Evolutionary conservation across 768 basidiomycete genomes (phyloP).

Genomic region (Tylopilus sp.): DNA sequence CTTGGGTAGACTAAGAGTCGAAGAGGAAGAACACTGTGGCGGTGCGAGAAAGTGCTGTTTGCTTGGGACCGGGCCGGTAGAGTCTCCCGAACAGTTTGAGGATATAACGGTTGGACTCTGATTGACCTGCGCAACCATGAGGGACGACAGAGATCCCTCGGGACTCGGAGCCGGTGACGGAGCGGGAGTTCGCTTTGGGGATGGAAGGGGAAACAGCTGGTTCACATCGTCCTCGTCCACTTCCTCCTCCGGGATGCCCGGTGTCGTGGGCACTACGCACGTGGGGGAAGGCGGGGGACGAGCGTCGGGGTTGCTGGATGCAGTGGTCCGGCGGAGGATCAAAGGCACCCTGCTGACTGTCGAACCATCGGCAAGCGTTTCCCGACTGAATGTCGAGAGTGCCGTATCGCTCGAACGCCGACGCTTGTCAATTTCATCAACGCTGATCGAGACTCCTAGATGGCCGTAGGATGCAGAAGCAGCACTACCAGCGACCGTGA

Average conservation of each 20-base stretch:
- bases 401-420: conserved; percentile 42
- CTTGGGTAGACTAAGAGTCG: conserved; percentile 24
- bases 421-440: conserved; percentile 65
- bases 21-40: conserved; percentile 22
- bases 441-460: conserved; percentile 40
- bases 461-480: conserved; percentile 23
- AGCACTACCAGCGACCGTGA: conserved; percentile 29
- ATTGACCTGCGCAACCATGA: conserved; percentile 6
- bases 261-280: conserved; percentile 10
- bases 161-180: conserved; percentile 38
- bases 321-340: neutral
- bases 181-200: conserved; percentile 53
- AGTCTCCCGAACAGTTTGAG: conserved; percentile 20
- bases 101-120: neutral
- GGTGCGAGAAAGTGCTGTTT: conserved; percentile 20
- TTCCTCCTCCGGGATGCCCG: conserved; percentile 33
- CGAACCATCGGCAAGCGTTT: neutral
- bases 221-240: conserved; percentile 52
- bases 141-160: conserved; percentile 27
- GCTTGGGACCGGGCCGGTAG: neutral
- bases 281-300: conserved; percentile 13
- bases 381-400: neutral
- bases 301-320: neutral
- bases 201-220: conserved; percentile 57
- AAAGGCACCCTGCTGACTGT: neutral